Conservation (phyloP, 2,329 filamentous ascomycete genomes). For the Westerdykella ornata region DNA sequence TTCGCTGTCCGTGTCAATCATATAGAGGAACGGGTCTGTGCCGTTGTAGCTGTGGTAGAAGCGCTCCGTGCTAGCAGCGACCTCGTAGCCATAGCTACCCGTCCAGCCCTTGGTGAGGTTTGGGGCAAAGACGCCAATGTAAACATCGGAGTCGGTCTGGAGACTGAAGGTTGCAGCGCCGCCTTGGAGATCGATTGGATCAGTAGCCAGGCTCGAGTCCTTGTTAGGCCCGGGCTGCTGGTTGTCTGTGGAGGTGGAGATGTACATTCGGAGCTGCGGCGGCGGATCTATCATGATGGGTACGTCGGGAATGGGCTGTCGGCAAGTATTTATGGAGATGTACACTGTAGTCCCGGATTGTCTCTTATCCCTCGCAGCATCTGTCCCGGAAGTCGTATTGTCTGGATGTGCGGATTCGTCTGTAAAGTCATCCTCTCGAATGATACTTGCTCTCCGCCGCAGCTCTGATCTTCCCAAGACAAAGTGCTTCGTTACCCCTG, state of each 20-base stretch:
- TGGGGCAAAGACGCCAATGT: constrained; percentile 68
- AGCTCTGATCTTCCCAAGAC: constrained; percentile 55
- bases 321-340: constrained; percentile 79
- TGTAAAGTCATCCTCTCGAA: constrained; percentile 5
- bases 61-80: constrained; percentile 74
- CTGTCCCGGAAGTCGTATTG: not conserved
- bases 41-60: constrained; percentile 64
- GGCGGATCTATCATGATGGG: constrained; percentile 39
- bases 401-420: constrained; percentile 4
- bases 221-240: constrained; percentile 58
- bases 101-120: constrained; percentile 52
- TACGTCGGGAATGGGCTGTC: constrained; percentile 59
- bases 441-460: constrained; percentile 33
- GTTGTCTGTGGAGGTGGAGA: constrained; percentile 61
- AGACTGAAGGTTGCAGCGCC: constrained; percentile 64
- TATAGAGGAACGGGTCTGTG: constrained; percentile 56
- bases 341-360: constrained; percentile 51
- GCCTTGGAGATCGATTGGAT: constrained; percentile 51
- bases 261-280: constrained; percentile 69
- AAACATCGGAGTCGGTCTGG: constrained; percentile 60
- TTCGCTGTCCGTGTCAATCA: constrained; percentile 77
- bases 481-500: constrained; percentile 59
- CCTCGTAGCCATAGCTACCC: constrained; percentile 69
- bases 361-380: constrained; percentile 11
- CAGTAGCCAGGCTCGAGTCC: constrained; percentile 41